These are phyloP conservation scores for Colletotrichum simmondsii DNA, from an alignment of 2,329 filamentous ascomycete genomes.

Conservation along the genomic window DNA sequence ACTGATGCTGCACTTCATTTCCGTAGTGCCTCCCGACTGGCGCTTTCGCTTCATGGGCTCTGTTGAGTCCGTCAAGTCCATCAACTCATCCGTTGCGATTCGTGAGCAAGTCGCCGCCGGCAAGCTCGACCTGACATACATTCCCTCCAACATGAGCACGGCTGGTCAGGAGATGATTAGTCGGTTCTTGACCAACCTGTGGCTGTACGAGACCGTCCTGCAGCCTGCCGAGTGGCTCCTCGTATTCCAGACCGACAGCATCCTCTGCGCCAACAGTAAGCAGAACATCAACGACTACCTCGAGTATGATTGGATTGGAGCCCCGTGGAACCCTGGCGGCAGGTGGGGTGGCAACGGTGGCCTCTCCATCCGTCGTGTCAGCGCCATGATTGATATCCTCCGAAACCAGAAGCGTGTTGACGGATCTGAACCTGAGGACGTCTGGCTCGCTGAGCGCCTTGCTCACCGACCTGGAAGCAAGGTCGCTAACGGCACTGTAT, in stretches of 20 bases:
- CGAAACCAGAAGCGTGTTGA: slow-evolving; percentile 56
- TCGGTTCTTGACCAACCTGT: slow-evolving; percentile 61
- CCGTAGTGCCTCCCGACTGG: slow-evolving; percentile 66
- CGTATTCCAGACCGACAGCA: slow-evolving; percentile 65
- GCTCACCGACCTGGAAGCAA: slow-evolving; percentile 58
- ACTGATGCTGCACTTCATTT: slow-evolving; percentile 66
- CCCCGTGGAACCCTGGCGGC: slow-evolving; percentile 56
- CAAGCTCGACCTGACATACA: slow-evolving; percentile 62
- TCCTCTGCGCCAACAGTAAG: slow-evolving; percentile 64
- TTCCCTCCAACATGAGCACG: slow-evolving; percentile 63
- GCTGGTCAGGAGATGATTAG: slow-evolving; percentile 62
- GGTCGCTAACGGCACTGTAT: slow-evolving; percentile 63
- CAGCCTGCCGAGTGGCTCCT: slow-evolving; percentile 64
- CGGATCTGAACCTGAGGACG: slow-evolving; percentile 62
- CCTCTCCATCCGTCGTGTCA: slow-evolving; percentile 63
- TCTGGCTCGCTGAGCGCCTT: slow-evolving; percentile 65
- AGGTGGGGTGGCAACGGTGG: slow-evolving; percentile 63
- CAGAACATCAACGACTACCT: slow-evolving; percentile 60
- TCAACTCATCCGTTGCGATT: slow-evolving; percentile 59
- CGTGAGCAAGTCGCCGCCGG: slow-evolving; percentile 52
- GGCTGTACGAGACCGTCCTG: slow-evolving; percentile 62
- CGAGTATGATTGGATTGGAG: slow-evolving; percentile 64
- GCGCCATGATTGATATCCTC: slow-evolving; percentile 63
- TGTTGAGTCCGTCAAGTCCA: slow-evolving; percentile 51
- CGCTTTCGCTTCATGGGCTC: slow-evolving; percentile 67